Base-by-base conservation (phyloP, 2,329 filamentous ascomycete species). In the Fusarium armeniacum region DNA sequence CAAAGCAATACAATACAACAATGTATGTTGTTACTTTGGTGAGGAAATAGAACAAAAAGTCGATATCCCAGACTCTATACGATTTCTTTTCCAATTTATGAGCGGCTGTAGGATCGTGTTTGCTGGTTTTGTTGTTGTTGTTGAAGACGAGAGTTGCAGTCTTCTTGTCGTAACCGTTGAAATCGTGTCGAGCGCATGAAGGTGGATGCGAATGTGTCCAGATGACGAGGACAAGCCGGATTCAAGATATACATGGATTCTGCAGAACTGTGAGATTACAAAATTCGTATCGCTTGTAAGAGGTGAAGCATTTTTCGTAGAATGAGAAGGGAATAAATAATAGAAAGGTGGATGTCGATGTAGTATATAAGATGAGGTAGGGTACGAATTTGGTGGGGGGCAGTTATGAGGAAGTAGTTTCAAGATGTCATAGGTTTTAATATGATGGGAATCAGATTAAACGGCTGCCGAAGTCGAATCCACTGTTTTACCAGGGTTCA, bases 181-280 rank as follows among this genome's bases (percentile, higher is more conserved):
- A 47, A 66, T 58, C 57, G 68, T 71, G 58, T 65, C 68, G 43
- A 69, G 68, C 47, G 54, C 68, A 71, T 71, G 46, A 56, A 71
- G 43, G 32, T 51, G 53, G 57, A 58, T 40, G 50, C 22, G 36
- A 54, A 22, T 57, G 33, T 62, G 68, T 69, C 68, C 68, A 66
- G 36, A 32, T 62, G 38, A 66, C 33, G 41, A 52, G 65, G 68
- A 71, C 68, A 54, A 57, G 50, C 11, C 43, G 49, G 47, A 47
- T 56, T 35, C 68, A 63, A 59, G 60, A 63, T 69, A 71, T 54
- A 71, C 68, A 71, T 71, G 65, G 68, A 66, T 71, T 68, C 60
- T 71, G 57, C 40, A 28, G 36, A 36, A 26, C n/a, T 44, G 43
- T 55, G 35, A 71, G 57, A 68, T 60, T 63, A 71, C 22, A 65